phyloP scores from a whole-genome alignment of 208 protist genomes.

The Naegleria lovaniensis region DNA sequence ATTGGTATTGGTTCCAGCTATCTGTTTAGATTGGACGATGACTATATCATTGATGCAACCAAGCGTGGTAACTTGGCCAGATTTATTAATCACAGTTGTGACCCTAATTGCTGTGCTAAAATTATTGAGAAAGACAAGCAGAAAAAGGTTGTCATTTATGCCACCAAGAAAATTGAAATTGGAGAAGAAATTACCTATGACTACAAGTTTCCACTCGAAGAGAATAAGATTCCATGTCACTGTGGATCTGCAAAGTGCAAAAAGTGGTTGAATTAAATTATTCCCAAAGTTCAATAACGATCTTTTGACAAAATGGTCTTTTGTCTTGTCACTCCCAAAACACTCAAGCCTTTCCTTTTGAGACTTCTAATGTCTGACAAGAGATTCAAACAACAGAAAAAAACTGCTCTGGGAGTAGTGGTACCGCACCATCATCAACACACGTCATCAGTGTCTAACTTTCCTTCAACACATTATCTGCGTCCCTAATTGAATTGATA shows the following conservation, averaged over 20 bases:
- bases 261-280: constrained; percentile 47
- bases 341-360: too few relatives aligned
- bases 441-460: too few relatives aligned
- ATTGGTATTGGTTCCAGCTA: constrained; percentile 60
- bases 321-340: too few relatives aligned
- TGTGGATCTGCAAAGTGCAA: constrained; percentile 53
- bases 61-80: constrained; percentile 61
- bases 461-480: too few relatives aligned
- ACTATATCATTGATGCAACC: constrained; percentile 69
- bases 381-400: too few relatives aligned
- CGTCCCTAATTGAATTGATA: too few relatives aligned
- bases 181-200: constrained; percentile 69
- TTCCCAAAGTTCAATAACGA: too few relatives aligned
- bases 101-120: constrained; percentile 66
- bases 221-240: constrained; percentile 60
- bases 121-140: constrained; percentile 48
- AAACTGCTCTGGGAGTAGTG: too few relatives aligned
- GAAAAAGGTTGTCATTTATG: constrained; percentile 65
- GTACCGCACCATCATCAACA: too few relatives aligned
- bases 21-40: constrained; percentile 62
- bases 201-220: constrained; percentile 64
- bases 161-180: constrained; percentile 47
- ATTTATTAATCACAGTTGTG: constrained; percentile 78
- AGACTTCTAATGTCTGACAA: too few relatives aligned
- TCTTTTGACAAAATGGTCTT: too few relatives aligned